Evolutionary conservation across 2,329 filamentous ascomycete species (phyloP).

Genomic region (Penicillium sp.): DNA sequence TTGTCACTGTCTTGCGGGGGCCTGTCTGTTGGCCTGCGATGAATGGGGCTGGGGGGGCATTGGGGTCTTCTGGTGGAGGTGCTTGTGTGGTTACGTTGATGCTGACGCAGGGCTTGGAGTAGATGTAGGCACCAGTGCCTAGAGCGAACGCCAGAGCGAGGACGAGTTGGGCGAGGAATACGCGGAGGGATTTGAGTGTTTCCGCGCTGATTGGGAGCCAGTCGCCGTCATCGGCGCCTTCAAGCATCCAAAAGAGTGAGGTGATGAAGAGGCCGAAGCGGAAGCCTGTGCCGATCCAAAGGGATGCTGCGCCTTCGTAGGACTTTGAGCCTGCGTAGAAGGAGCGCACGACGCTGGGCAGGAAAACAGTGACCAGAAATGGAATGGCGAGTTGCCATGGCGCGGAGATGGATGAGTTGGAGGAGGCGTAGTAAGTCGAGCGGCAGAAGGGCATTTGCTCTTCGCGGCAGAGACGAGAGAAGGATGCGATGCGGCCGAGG

Average conservation of each 20-base stretch:
- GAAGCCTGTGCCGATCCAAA: conserved; percentile 82
- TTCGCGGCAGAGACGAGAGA: conserved; percentile 90
- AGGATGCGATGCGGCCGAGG: conserved; percentile 76
- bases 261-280: conserved; percentile 73
- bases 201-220: conserved; percentile 70
- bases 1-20: conserved; percentile 61
- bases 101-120: conserved; percentile 80
- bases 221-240: conserved; percentile 79
- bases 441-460: conserved; percentile 98
- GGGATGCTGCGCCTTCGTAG: conserved; percentile 80
- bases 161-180: conserved; percentile 76
- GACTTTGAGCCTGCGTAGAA: conserved; percentile 82
- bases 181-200: conserved; percentile 71
- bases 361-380: conserved; percentile 67
- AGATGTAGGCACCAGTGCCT: conserved; percentile 81
- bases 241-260: conserved; percentile 83
- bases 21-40: conserved; percentile 23
- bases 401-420: conserved; percentile 87
- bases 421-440: conserved; percentile 93
- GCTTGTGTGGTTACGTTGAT: conserved; percentile 60
- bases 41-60: conserved; percentile 30
- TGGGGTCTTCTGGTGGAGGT: conserved; percentile 42
- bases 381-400: conserved; percentile 85
- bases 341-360: conserved; percentile 78
- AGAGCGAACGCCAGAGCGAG: conserved; percentile 80